Conservation (phyloP, 73 alveolate genomes). For the Durusdinium trenchii region DNA sequence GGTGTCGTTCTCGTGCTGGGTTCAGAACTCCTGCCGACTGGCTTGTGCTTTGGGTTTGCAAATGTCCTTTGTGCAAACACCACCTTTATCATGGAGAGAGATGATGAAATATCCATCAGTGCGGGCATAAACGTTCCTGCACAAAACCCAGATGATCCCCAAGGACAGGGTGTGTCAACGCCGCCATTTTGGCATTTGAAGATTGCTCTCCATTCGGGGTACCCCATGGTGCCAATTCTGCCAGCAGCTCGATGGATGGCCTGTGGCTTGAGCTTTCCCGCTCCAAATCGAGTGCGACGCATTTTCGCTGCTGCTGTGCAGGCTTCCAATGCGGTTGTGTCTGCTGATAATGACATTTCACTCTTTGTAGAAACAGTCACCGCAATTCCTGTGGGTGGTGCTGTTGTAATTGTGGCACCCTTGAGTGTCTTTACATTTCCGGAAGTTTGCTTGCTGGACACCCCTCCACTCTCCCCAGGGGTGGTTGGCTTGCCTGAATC, state of each 20-base stretch:
- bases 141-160: slow-evolving; percentile 60
- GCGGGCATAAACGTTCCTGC: background rate
- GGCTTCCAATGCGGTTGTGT: slow-evolving; percentile 13
- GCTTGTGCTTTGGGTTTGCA: background rate
- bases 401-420: slow-evolving; percentile 37
- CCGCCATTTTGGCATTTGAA: background rate
- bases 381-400: slow-evolving; percentile 58
- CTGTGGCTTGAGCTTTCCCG: slow-evolving; percentile 6
- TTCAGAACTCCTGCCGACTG: background rate
- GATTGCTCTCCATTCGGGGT: background rate
- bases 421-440: slow-evolving; percentile 33
- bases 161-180: background rate
- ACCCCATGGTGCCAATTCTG: background rate
- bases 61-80: slow-evolving; percentile 20
- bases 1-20: background rate
- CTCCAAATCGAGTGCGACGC: slow-evolving; percentile 62
- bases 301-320: slow-evolving; percentile 41
- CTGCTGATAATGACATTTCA: slow-evolving; percentile 52
- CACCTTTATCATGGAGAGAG: background rate
- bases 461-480: background rate
- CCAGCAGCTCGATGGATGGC: slow-evolving; percentile 42
- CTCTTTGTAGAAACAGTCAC: background rate
- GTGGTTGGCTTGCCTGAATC: slow-evolving; percentile 61
- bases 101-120: background rate
- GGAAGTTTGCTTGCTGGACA: background rate